phyloP scores from a whole-genome alignment of 208 protist species.

The Leishmania arabica region DNA sequence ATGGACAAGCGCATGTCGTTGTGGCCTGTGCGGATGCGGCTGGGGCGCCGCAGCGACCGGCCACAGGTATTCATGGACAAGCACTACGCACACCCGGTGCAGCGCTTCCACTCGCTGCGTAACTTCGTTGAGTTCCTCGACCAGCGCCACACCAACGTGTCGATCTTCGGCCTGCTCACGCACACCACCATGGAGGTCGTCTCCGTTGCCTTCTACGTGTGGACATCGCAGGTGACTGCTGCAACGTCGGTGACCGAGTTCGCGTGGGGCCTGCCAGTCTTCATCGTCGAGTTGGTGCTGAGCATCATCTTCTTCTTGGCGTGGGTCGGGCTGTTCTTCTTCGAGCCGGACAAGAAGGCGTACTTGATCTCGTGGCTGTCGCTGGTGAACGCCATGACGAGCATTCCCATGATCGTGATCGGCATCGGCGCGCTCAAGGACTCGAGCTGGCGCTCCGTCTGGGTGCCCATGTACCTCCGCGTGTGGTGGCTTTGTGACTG shows the following conservation, averaged over 20 bases:
- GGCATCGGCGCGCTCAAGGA: constrained; percentile 58
- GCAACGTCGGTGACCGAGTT: constrained; percentile 41
- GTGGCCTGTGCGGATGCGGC: constrained; percentile 6
- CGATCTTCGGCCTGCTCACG: constrained; percentile 53
- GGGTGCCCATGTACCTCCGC: constrained; percentile 85
- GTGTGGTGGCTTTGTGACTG: constrained; percentile 82
- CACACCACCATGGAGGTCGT: constrained; percentile 66
- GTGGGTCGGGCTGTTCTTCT: constrained; percentile 68
- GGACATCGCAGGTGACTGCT: constrained; percentile 47
- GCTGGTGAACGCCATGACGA: constrained; percentile 73
- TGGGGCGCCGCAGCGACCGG: constrained; percentile 23
- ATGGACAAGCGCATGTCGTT: background rate
- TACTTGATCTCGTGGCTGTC: constrained; percentile 69
- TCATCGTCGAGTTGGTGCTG: constrained; percentile 67
- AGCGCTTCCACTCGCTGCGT: constrained; percentile 48
- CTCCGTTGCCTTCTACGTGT: constrained; percentile 71
- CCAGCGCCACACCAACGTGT: constrained; percentile 64
- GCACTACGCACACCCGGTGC: constrained; percentile 36
- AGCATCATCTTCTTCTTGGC: constrained; percentile 79
- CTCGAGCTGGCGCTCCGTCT: constrained; percentile 48
- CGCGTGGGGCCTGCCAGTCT: constrained; percentile 52
- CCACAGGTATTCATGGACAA: constrained; percentile 33
- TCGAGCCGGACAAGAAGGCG: constrained; percentile 62
- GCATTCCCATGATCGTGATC: constrained; percentile 79
- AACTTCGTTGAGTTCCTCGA: constrained; percentile 72